phyloP scores from a whole-genome alignment of 306 rosid species.

The Rosa multiflora region DNA sequence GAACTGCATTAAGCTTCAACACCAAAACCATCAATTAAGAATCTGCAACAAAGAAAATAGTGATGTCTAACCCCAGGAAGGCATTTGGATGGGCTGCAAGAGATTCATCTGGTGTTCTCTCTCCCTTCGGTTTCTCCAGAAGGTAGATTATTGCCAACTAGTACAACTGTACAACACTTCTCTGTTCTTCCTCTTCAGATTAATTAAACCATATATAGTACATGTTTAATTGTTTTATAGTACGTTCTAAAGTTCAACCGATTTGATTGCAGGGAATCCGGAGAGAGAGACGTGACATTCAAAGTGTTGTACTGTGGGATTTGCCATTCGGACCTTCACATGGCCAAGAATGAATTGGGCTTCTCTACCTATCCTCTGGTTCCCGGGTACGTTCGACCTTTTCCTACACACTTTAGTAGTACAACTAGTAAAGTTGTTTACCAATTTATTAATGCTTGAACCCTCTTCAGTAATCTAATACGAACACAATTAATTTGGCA shows the following conservation, averaged over 20 bases:
- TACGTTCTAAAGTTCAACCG: no score
- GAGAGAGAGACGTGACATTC: background rate
- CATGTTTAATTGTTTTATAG: no score
- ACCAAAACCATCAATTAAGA: no score
- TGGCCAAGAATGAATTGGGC: background rate
- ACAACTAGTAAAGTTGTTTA: no score
- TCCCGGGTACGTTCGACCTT: conserved; percentile 12
- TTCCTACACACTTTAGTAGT: background rate
- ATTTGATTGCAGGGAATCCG: conserved; percentile 21
- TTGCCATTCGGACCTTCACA: conserved; percentile 32
- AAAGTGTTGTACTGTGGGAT: conserved; percentile 28
- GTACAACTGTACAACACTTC: no score
- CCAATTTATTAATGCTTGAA: no score
- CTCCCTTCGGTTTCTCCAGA: background rate
- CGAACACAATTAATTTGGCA: no score
- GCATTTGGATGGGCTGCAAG: conserved; percentile 16
- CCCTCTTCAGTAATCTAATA: no score
- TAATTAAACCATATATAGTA: no score
- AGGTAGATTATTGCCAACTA: background rate
- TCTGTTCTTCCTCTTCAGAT: no score
- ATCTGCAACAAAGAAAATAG: no score
- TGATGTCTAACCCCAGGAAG: background rate
- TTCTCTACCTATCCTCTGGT: conserved; percentile 2
- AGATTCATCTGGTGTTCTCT: conserved; percentile 8
- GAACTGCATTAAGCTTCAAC: no score